Evolutionary conservation across 108 stramenopile species (phyloP), one percentile per base, ranked within the genome.

Genomic region (Discostella pseudostelligera): DNA sequence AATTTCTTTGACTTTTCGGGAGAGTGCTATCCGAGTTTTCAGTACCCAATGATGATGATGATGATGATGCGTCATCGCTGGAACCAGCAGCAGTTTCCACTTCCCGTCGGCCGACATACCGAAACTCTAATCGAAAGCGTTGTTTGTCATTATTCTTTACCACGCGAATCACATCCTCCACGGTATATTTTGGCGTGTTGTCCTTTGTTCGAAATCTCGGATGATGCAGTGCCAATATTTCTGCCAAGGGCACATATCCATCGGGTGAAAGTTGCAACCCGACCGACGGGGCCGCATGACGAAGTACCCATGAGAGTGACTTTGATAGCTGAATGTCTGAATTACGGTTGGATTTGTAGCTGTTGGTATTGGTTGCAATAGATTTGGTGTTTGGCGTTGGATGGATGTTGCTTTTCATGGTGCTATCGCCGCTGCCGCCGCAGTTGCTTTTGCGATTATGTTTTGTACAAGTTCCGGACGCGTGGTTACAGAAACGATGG

Each of bases 121-220:
- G 76, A 28, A 76, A 58, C 7, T 65, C 64, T 57, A 92, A 61
- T 17, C 63, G 51, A 64, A 86, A 92, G 20, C 91, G 69, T 65
- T 83, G 83, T 40, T 92, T 92, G 42, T 89, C 87, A 65, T 74
- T 84, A 28, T 63, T 73, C 37, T 79, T 58, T 37, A 92, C 91
- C 2, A 92, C 80, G 10, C 75, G 54, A 57, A 50, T 64, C 12
- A 92, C 76, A 54, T 79, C 72, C 60, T 80, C 72, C 3, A 72
- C 59, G 9, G 80, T 83, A 45, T 76, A 78, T 17, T 62, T 69
- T 22, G 21, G 32, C 39, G 29, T 21, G 24, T 44, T 64, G 1
- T 45, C 42, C 21, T 67, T 32, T 13, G 65, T 51, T 44, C 20
- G 25, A 56, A 86, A 76, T 26, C 81, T 80, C 13, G 83, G 72